Evolutionary conservation across 2,329 filamentous ascomycete genomes (phyloP), one percentile per base, ranked within the genome.

Genomic region (Tolypocladium nubicola): DNA sequence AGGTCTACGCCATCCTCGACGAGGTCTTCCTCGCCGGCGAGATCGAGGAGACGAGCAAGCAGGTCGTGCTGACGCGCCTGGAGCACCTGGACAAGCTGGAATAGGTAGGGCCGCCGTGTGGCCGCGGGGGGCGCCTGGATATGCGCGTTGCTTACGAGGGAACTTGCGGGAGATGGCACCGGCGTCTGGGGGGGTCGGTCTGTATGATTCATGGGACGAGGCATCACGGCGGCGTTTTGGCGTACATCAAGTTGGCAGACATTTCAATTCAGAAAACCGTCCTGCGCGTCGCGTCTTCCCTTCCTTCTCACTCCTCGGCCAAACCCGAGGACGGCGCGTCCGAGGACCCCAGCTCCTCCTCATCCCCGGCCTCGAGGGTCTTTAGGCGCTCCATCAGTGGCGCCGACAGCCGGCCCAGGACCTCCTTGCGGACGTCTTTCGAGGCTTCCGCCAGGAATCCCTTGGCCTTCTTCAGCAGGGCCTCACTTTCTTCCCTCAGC

Each of bases 11-110:
- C 53, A 99, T 99, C 62, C 84, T 99, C 35, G 94, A 99, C 70
- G 94, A 99, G 77, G 94, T 99, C 23, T 99, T 99, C 72, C 76
- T 99, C 60, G 94, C 94, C 0, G 94, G 94, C 21, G 94, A 99
- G 80, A 96, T 99, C 60, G 91, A 99, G 75, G 94, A 99, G 81
- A 97, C 93, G 61, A 96, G 90, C 71, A 99, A 97, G 75, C 93
- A 97, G 75, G 94, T 97, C 38, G 94, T 99, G 21, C 76, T 99
- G 68, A 97, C 94, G 56, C 78, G 94, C 66, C 71, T 99, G 73
- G 94, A 97, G 70, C 94, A 99, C 77, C 72, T 99, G 71, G 94
- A 99, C 70, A 97, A 97, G 74, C 75, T 99, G 69, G 94, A 99
- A 73, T 59, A 52, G 52, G 23, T 26, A 26, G 40, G 6, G n/a